Evolutionary conservation across 129 eudicot genomes (phyloP), one percentile per base, ranked within the genome.

Genomic region (Chrysanthemum lavandulifolium): DNA sequence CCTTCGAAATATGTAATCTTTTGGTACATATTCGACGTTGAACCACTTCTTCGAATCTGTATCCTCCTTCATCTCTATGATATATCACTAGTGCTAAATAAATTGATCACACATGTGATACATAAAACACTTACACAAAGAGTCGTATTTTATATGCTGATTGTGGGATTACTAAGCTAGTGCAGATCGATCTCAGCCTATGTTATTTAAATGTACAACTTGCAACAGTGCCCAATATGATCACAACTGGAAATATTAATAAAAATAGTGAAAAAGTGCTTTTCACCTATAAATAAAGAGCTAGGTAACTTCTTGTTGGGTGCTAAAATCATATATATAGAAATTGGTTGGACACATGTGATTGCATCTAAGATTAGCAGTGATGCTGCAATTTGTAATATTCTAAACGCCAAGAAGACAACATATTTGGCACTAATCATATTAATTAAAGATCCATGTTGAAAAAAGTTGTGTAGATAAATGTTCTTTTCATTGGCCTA

Each of bases 11-110:
- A 78, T 78, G 71, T 83, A 86, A 48, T 59, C 72, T 5, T 43
- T 19, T 3, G 96, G 91, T 70, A 90, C 85, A 18, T 16, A 40
- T 68, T 87, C 51, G 29, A 82, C 89, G 15, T 82, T 63, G 15
- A 55, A 84, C 90, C 87, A 86, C 68, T 69, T 69, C 68, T 69
- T 69, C n/a, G 77, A 74, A 73, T 19, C 72, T 45, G 56, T 64
- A 13, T 71, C 61, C 65, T 72, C 82, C 61, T 78, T 78, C 68
- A 78, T 78, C 61, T 47, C 61, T 73, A 19, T 64, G 71, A 68
- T 15, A 33, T 14, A 31, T 45, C 53, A 72, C 54, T 43, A 68
- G 68, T 53, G 76, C 21, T 16, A 55, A 53, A 40, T 50, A 56
- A 31, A 51, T 53, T 69, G 74, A 79, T 79, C 75, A 61, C 76